Evolutionary conservation across 208 protist species (phyloP).

Genomic region (Crithidia expoeki): DNA sequence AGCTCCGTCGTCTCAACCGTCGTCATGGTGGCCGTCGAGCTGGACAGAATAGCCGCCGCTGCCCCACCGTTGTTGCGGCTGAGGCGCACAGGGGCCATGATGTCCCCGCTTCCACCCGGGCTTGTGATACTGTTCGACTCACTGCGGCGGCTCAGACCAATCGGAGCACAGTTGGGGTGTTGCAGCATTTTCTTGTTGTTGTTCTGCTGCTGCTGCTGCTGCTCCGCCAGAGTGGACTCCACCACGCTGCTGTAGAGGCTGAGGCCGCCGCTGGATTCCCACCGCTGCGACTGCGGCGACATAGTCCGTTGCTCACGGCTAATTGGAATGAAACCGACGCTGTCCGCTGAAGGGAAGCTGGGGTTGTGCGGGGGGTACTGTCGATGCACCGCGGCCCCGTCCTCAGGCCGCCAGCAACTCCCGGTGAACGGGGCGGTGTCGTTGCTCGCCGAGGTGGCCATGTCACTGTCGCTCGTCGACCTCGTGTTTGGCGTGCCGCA

Average conservation of each 20-base stretch:
- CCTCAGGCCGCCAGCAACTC: constrained; percentile 2
- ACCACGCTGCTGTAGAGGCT: constrained; percentile 17
- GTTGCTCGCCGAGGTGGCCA: constrained; percentile 6
- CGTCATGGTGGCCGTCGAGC: background rate
- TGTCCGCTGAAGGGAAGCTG: constrained; percentile 11
- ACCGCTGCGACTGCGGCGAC: constrained; percentile 30
- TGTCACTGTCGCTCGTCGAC: constrained; percentile 9
- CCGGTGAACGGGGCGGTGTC: constrained; percentile 11
- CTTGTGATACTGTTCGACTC: background rate
- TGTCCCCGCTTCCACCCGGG: constrained; percentile 5
- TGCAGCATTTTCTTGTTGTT: background rate
- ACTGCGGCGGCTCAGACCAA: background rate
- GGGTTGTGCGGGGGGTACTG: constrained; percentile 12
- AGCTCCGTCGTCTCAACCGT: background rate
- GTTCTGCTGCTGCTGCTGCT: background rate
- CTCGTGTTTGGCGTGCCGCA: constrained; percentile 5
- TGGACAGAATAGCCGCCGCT: background rate
- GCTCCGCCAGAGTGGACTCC: background rate
- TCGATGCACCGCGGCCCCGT: background rate
- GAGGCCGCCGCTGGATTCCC: constrained; percentile 18
- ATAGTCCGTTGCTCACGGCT: constrained; percentile 18
- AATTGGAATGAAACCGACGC: constrained; percentile 23
- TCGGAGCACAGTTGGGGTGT: background rate
- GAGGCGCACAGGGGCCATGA: constrained; percentile 25
- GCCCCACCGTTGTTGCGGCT: background rate